phyloP scores from a whole-genome alignment of 331 rosid genomes.

The Acacia pycnantha region DNA sequence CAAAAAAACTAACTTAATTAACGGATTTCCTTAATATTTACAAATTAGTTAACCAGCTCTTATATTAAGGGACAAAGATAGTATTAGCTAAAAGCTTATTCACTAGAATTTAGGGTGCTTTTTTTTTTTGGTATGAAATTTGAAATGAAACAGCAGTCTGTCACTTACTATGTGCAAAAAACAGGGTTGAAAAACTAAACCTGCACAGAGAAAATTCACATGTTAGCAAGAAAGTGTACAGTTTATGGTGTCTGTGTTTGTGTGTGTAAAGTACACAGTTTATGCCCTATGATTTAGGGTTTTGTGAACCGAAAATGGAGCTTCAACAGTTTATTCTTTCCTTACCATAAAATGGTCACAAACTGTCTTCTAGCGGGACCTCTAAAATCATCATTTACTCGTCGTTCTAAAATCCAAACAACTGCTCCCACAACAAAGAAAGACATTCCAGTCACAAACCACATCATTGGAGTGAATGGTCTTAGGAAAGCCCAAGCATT shows the following conservation, averaged over 20 bases:
- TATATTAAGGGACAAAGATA: too few species aligned
- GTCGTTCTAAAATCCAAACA: conserved; percentile 68
- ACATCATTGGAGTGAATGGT: conserved; percentile 70
- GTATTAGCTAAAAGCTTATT: too few species aligned
- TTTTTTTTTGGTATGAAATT: background rate
- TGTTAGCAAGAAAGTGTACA: background rate
- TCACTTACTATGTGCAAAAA: conserved; percentile 63
- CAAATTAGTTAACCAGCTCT: too few species aligned
- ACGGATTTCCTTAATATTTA: too few species aligned
- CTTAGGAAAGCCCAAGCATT: conserved; percentile 72
- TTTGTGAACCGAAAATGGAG: conserved; percentile 3
- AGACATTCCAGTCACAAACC: conserved; percentile 55
- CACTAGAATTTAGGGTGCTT: background rate
- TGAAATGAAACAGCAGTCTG: background rate
- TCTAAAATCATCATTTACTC: conserved; percentile 53
- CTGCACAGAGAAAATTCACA: conserved; percentile 24
- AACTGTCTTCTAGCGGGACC: conserved; percentile 58
- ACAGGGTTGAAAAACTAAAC: conserved; percentile 80
- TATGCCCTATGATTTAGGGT: background rate
- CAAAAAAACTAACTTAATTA: too few species aligned
- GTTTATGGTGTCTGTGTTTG: background rate
- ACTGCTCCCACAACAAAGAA: conserved; percentile 60
- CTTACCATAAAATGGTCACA: conserved; percentile 60
- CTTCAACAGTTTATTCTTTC: background rate
- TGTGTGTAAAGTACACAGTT: background rate